Conservation (phyloP, 352 stramenopile species). For the Phytophthora capsici region DNA sequence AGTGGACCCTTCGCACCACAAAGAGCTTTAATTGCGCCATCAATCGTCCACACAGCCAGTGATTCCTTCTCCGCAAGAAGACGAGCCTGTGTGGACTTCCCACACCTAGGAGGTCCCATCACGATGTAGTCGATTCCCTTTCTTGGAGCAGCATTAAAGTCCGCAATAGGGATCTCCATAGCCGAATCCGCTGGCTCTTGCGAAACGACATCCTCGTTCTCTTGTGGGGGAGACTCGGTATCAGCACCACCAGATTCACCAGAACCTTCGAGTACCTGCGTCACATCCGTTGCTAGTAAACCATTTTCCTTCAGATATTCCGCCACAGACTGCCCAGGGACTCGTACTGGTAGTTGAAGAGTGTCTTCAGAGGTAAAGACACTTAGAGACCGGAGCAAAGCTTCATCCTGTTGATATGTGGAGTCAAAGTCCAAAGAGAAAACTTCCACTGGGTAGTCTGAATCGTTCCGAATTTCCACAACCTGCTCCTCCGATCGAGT, state of each 20-base stretch:
- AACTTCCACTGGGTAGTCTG: constrained; percentile 90
- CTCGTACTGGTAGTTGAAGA: constrained; percentile 75
- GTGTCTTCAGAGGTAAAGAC: constrained; percentile 72
- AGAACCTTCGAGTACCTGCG: background rate
- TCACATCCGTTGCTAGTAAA: constrained; percentile 35
- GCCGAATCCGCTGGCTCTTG: background rate
- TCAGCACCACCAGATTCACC: constrained; percentile 1
- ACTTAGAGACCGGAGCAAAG: constrained; percentile 62
- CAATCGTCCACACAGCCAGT: constrained; percentile 71
- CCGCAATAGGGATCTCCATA: background rate
- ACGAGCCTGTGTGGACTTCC: constrained; percentile 81
- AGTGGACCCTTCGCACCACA: constrained; percentile 47
- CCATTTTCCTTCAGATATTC: constrained; percentile 62
- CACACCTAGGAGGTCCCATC: constrained; percentile 74
- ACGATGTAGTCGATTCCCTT: constrained; percentile 83
- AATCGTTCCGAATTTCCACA: constrained; percentile 90
- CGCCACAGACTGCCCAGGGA: constrained; percentile 66
- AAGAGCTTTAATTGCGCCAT: constrained; percentile 64
- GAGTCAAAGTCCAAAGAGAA: constrained; percentile 92
- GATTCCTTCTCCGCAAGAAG: constrained; percentile 81
- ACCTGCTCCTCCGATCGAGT: constrained; percentile 42
- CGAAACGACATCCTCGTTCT: constrained; percentile 5
- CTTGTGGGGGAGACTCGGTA: background rate
- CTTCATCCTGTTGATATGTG: constrained; percentile 87
- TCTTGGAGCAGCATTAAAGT: constrained; percentile 22